Percentiles rank a stretch among this genome's conserved stretches.
phyloP scores from a whole-genome alignment of 2,329 filamentous ascomycete species.

The Ilyonectria destructans region DNA sequence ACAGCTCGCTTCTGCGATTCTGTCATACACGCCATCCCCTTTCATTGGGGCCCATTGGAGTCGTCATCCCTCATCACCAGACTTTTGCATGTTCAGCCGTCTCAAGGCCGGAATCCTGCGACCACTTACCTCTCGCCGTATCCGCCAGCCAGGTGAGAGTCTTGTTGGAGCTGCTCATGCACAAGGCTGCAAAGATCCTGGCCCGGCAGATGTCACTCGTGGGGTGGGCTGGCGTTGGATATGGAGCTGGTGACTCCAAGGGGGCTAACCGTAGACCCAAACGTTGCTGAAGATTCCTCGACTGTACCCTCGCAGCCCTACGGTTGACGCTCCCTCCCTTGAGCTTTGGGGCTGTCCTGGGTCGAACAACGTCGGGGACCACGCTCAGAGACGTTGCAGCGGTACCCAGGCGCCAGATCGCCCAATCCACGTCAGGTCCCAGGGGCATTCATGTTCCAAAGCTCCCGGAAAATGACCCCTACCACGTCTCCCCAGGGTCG shows the following conservation, averaged over 20 bases:
- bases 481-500: constrained; percentile 26
- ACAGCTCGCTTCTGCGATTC: constrained; percentile 33
- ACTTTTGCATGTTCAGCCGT: constrained; percentile 42
- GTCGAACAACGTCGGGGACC: constrained; percentile 25
- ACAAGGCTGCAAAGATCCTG: constrained; percentile 50
- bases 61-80: constrained; percentile 39
- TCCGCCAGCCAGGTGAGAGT: constrained; percentile 31
- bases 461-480: constrained; percentile 39
- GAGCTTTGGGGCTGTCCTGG: constrained; percentile 24
- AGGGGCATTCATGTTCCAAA: constrained; percentile 28
- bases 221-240: constrained; percentile 46
- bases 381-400: constrained; percentile 31
- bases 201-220: constrained; percentile 47
- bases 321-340: constrained; percentile 30
- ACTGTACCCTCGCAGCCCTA: constrained; percentile 49
- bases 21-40: constrained; percentile 31
- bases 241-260: constrained; percentile 35
- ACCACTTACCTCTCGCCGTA: constrained; percentile 20
- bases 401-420: constrained; percentile 35
- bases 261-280: constrained; percentile 31
- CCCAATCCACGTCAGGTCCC: constrained; percentile 23
- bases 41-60: constrained; percentile 20
- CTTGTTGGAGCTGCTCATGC: constrained; percentile 40
- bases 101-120: constrained; percentile 24
- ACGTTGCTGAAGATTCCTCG: constrained; percentile 40